phyloP scores from a whole-genome alignment of 306 rosid species.

The Cyamopsis tetragonoloba region DNA sequence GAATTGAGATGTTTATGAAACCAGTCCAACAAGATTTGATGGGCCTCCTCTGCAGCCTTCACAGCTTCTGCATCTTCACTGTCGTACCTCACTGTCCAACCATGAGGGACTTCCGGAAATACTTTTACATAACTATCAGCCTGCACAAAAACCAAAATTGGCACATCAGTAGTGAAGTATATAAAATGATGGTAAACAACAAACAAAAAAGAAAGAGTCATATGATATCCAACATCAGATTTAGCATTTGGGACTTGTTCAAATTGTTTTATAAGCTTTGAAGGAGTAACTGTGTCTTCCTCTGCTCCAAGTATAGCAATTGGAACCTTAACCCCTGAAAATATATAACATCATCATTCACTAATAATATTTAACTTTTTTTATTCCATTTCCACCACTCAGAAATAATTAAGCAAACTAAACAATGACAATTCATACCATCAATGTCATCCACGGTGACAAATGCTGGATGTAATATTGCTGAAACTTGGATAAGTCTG shows the following conservation, averaged over 20 bases:
- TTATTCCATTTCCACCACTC: too few species aligned
- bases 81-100: conserved; percentile 49
- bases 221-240: conserved; percentile 46
- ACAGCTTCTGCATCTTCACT: conserved; percentile 40
- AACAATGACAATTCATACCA: conserved; percentile 37
- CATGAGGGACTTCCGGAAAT: conserved; percentile 52
- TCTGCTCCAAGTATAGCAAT: conserved; percentile 59
- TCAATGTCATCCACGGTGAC: conserved; percentile 50
- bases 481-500: conserved; percentile 44
- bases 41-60: conserved; percentile 55
- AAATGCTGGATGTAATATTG: conserved; percentile 57
- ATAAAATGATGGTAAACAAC: background rate
- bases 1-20: conserved; percentile 35
- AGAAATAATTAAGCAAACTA: background rate
- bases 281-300: conserved; percentile 44
- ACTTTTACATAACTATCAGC: conserved; percentile 40
- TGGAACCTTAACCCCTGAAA: conserved; percentile 52
- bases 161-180: background rate
- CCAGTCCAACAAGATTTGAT: conserved; percentile 48
- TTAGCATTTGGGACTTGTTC: conserved; percentile 41
- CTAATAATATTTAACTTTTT: too few species aligned
- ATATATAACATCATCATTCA: too few species aligned
- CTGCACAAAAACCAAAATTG: conserved; percentile 24
- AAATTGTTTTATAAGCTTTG: conserved; percentile 43
- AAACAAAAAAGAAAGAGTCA: background rate